Conservation (phyloP, 2,329 filamentous ascomycete species). For the Colletotrichum graminicola region DNA sequence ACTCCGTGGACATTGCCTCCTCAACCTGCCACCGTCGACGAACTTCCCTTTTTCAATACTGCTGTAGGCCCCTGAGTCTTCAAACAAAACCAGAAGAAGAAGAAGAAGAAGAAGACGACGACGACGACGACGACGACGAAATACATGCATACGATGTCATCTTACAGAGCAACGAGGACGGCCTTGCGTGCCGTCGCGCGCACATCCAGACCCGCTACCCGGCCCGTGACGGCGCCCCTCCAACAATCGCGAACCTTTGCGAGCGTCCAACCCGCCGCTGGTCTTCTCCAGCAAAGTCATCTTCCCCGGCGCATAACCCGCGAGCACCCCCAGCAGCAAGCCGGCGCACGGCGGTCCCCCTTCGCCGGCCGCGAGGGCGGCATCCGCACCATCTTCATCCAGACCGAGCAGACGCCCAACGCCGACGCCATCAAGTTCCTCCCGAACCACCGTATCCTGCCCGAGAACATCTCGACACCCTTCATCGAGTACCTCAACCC, state of each 20-base stretch:
- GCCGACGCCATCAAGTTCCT: slow-evolving; percentile 96
- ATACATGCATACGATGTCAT: slow-evolving; percentile 32
- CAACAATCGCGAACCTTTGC: slow-evolving; percentile 35
- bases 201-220: slow-evolving; percentile 24
- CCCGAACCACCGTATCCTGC: slow-evolving; percentile 88
- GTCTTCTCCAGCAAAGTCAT: slow-evolving; percentile 31
- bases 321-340: slow-evolving; percentile 13
- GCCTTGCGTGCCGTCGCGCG: slow-evolving; percentile 40
- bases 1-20: neutral
- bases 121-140: neutral
- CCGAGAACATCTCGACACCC: slow-evolving; percentile 76
- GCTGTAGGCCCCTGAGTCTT: neutral
- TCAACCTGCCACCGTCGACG: neutral
- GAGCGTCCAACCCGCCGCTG: slow-evolving; percentile 34
- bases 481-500: slow-evolving; percentile 95
- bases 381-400: slow-evolving; percentile 91
- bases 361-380: slow-evolving; percentile 50
- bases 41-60: neutral
- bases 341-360: slow-evolving; percentile 28
- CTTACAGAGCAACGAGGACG: slow-evolving; percentile 35
- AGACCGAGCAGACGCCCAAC: slow-evolving; percentile 95
- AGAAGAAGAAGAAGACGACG: too few relatives aligned
- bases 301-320: slow-evolving; percentile 22
- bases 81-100: neutral
- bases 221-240: slow-evolving; percentile 8